Conservation (phyloP, 1,284 basidiomycete genomes). For the Pulveroboletus sp. region DNA sequence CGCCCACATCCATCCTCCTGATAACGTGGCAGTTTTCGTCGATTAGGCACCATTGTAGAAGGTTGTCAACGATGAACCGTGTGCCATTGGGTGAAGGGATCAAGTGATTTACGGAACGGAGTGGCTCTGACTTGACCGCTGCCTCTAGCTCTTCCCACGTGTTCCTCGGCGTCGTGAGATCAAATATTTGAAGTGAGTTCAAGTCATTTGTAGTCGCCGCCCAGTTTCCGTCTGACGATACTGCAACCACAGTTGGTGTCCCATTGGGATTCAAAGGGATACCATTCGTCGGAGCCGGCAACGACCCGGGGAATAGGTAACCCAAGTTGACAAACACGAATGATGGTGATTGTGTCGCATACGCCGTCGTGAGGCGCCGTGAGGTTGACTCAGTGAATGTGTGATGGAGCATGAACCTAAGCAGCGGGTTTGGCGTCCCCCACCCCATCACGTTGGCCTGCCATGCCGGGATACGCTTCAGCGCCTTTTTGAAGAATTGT, state of each 20-base stretch:
- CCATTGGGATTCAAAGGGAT: not conserved
- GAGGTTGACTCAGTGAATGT: too few relatives aligned
- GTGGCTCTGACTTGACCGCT: not conserved
- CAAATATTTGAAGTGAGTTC: slow-evolving; percentile 16
- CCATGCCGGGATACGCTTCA: slow-evolving; percentile 9
- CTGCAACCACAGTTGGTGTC: not conserved
- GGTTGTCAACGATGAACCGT: slow-evolving; percentile 9
- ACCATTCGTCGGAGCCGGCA: not conserved
- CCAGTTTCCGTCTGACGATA: slow-evolving; percentile 24
- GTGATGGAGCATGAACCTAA: not conserved
- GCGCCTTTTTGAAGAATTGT: not conserved
- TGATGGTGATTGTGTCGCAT: slow-evolving; percentile 6
- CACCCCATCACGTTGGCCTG: slow-evolving; percentile 11
- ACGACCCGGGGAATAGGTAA: not conserved
- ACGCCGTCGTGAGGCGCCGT: not conserved
- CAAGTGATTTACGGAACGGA: not conserved
- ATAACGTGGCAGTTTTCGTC: slow-evolving; percentile 1
- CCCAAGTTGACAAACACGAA: slow-evolving; percentile 5
- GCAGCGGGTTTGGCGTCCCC: slow-evolving; percentile 1
- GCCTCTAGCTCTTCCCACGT: slow-evolving; percentile 9
- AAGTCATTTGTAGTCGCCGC: slow-evolving; percentile 3
- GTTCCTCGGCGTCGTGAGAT: slow-evolving; percentile 4
- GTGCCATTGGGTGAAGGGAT: slow-evolving; percentile 12
- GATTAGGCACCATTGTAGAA: slow-evolving; percentile 11
- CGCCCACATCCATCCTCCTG: slow-evolving; percentile 17